A percentile compares a stretch with the other conserved stretches of the same genome.
phyloP scores from a whole-genome alignment of 2,329 filamentous ascomycete species.

The Elsinoe necatrix region DNA sequence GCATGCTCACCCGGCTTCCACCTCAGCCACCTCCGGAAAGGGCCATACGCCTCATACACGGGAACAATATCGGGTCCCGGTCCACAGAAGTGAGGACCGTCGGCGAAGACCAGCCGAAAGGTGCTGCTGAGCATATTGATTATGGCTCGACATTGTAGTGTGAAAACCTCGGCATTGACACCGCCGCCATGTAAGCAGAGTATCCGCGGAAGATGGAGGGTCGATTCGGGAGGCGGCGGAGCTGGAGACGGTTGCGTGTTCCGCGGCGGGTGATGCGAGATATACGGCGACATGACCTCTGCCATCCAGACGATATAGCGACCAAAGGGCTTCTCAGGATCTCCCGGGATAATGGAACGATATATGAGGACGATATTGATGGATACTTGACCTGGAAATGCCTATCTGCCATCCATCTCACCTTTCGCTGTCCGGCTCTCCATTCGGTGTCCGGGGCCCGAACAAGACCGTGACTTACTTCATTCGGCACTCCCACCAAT shows the following conservation, averaged over 20 bases:
- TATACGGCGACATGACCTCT: slow-evolving; percentile 1
- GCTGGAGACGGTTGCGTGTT: background rate
- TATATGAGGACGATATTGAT: background rate
- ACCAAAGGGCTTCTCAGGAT: background rate
- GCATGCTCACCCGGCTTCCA: slow-evolving; percentile 52
- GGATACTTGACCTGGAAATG: background rate
- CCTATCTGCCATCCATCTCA: background rate
- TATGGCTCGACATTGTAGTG: slow-evolving; percentile 55
- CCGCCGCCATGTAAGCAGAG: slow-evolving; percentile 77
- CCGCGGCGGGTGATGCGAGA: background rate
- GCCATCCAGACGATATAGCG: background rate
- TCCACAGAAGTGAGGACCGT: slow-evolving; percentile 57
- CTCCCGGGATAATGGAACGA: background rate
- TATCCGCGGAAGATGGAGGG: slow-evolving; percentile 48
- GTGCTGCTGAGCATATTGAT: slow-evolving; percentile 42
- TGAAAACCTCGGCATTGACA: slow-evolving; percentile 62
- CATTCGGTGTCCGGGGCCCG: slow-evolving; percentile 12
- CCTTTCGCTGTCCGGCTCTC: slow-evolving; percentile 14
- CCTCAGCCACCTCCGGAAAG: slow-evolving; percentile 57
- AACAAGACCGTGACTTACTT: background rate
- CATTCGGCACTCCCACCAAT: background rate
- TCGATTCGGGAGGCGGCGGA: slow-evolving; percentile 9
- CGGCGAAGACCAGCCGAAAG: slow-evolving; percentile 65
- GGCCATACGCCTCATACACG: slow-evolving; percentile 58
- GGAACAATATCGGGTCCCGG: slow-evolving; percentile 54